Evolutionary conservation across 306 rosid species (phyloP), one percentile per base, ranked within the genome.

Genomic region (Cucurbita moschata): DNA sequence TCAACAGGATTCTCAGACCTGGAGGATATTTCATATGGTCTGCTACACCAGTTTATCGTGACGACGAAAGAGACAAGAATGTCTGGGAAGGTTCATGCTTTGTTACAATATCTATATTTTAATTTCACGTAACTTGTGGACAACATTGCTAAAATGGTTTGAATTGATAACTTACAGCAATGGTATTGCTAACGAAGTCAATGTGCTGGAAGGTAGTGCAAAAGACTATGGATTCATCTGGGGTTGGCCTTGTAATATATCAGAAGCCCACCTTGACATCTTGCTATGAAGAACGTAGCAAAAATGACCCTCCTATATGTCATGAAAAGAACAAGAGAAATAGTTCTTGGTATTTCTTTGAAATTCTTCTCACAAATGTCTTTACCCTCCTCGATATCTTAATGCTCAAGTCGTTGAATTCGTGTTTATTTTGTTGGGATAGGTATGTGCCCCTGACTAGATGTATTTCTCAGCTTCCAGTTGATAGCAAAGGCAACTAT

Each of bases 21-120:
- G 96, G 97, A 0, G 99, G 99, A 5, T 88, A 82, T 78, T 94
- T 94, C 79, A 83, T 90, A 81, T 94, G 99, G 99, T 94, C 92
- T 72, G 99, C 99, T 47, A 94, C 97, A 42, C 97, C 96, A 4
- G 97, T 94, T 77, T 89, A 94, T 77, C 95, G 88, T 12, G 71
- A 87, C 30, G 83, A 86, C 49, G 89, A 88, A 74, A 83, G 91
- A 65, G 92, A 94, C 86, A 82, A 62, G 77, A 62, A 75, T 79
- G 87, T 85, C 71, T 94, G 99, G 99, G 88, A 82, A 51, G 90
- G 96, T 94, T 81, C 76, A 95, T 87, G 96, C 85, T 75, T 74
- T 64, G 46, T n/a, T 18, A 42, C 53, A n/a, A 5, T 65, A 65
- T 65, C 10, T 18, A 46, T 12, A 23, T 6, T 68, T 68, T 47